Base-by-base conservation (phyloP, 345 rosid genomes). In the Populus euphratica region DNA sequence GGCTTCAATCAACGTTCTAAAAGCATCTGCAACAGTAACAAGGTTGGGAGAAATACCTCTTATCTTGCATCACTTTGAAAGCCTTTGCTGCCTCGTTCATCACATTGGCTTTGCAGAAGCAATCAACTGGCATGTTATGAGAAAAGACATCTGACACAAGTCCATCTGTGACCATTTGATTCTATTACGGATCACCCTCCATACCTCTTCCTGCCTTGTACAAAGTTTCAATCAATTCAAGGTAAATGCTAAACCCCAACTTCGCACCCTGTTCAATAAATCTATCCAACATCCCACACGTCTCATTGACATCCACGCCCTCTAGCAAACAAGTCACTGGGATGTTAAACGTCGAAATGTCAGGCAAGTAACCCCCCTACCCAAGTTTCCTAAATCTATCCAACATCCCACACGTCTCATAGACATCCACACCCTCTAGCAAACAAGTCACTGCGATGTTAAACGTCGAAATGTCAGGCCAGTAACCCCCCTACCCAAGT, bases 81-180 rank as follows among this genome's bases (percentile, higher is more conserved):
- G 71, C 73, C 35, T 73, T 52, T 77, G 70, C 77, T 67, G 97
- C 93, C 79, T 74, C 86, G 73, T 88, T 91, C 75, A 77, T 81
- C 88, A 82, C 80, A n/a, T 71, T 73, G 66, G 86, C 83, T 81
- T 88, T 90, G 88, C 99, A 93, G 76, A 92, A 89, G 85, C 94
- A 91, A 83, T 93, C 90, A 61, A 95, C 87, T 43, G 91, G 73
- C 85, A 87, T 89, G 81, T 95, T 95, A 86, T 88, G 92, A 5
- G 91, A 86, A 83, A 74, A 83, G 23, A 84, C 89, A 77, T 86
- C 86, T 59, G 90, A 82, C 23, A 92, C 65, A 70, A 86, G 82
- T 75, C 93, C 88, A 1, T 82, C 83, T 73, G 75, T 76, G 44
- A 70, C 74, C 92, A 95, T 87, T 79, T 73, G 84, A 65, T 82